Evolutionary conservation across 768 basidiomycete species (phyloP).

Genomic region (Coprinopsis sp.): DNA sequence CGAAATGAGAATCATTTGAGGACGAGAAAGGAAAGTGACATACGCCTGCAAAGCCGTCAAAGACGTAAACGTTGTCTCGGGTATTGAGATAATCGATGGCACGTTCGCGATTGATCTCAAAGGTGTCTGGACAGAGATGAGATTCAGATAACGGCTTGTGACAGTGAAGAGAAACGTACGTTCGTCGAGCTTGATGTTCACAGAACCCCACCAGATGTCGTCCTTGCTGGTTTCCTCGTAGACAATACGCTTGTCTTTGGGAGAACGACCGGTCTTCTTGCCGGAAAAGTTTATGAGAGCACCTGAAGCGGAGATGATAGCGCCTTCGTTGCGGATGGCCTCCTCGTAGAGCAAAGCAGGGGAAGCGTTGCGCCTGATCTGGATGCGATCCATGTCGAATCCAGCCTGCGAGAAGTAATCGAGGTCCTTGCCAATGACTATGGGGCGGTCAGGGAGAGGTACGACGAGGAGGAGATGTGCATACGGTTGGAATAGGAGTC

Average conservation of each 20-base stretch:
- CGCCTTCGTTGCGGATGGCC: slow-evolving; percentile 96
- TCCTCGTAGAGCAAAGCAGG: slow-evolving; percentile 94
- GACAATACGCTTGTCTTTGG: slow-evolving; percentile 99
- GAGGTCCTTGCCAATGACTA: slow-evolving; percentile 90
- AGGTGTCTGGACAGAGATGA: slow-evolving; percentile 61
- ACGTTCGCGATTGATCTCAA: slow-evolving; percentile 98
- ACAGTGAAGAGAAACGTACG: slow-evolving; percentile 49
- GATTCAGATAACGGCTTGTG: slow-evolving; percentile 3
- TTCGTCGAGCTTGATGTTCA: slow-evolving; percentile 99
- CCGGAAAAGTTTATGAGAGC: slow-evolving; percentile 99
- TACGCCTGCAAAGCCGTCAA: slow-evolving; percentile 91
- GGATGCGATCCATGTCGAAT: slow-evolving; percentile 97
- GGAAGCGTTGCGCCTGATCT: slow-evolving; percentile 91
- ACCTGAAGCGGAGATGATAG: slow-evolving; percentile 93
- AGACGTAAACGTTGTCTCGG: slow-evolving; percentile 96
- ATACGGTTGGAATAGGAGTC: slow-evolving; percentile 57
- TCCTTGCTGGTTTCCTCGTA: slow-evolving; percentile 96
- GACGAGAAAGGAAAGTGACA: slow-evolving; percentile 19
- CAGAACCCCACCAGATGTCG: slow-evolving; percentile 98
- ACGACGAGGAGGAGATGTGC: slow-evolving; percentile 24
- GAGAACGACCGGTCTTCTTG: slow-evolving; percentile 96
- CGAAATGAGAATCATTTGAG: slow-evolving; percentile 3
- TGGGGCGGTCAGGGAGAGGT: slow-evolving; percentile 9
- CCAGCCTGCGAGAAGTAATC: slow-evolving; percentile 98
- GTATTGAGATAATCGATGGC: slow-evolving; percentile 99